Conservation (phyloP, 495 filamentous ascomycete species). For the Cercophora samala region DNA sequence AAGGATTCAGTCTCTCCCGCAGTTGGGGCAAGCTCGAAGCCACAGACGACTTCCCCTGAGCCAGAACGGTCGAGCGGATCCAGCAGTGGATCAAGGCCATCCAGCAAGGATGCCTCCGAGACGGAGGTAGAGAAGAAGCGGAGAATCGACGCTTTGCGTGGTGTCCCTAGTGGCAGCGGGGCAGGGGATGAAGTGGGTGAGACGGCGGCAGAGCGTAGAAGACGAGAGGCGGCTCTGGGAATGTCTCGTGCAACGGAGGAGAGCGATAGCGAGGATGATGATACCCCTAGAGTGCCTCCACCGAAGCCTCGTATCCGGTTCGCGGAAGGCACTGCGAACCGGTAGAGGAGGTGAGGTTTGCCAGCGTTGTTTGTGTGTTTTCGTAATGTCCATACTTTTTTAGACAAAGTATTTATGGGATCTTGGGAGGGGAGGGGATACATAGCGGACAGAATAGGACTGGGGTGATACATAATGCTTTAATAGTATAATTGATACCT, state of each 20-base stretch:
- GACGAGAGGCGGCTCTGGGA: constrained; percentile 84
- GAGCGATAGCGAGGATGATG: constrained; percentile 62
- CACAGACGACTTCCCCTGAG: constrained; percentile 9
- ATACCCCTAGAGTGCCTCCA: constrained; percentile 48
- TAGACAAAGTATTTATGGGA: not conserved
- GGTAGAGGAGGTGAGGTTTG: constrained; percentile 14
- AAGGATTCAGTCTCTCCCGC: constrained; percentile 12
- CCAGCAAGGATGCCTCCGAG: constrained; percentile 31
- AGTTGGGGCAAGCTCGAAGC: not conserved
- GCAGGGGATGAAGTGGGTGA: constrained; percentile 55
- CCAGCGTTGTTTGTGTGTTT: not conserved
- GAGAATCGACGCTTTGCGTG: constrained; percentile 39
- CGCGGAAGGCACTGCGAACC: constrained; percentile 36
- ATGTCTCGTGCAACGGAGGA: constrained; percentile 49
- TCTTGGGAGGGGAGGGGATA: not conserved
- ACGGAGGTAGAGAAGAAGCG: constrained; percentile 44
- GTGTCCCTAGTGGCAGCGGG: constrained; percentile 19
- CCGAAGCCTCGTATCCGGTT: constrained; percentile 45
- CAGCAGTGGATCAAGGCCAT: constrained; percentile 6
- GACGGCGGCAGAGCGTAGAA: constrained; percentile 76
- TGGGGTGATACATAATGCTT: not conserved
- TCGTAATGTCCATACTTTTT: not conserved
- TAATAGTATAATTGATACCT: not conserved
- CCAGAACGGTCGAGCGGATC: not conserved
- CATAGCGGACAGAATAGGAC: not conserved